A percentile compares a stretch with the other conserved stretches of the same genome.
phyloP scores from a whole-genome alignment of 2,329 filamentous ascomycete genomes.

The Alternaria triticimaculans region DNA sequence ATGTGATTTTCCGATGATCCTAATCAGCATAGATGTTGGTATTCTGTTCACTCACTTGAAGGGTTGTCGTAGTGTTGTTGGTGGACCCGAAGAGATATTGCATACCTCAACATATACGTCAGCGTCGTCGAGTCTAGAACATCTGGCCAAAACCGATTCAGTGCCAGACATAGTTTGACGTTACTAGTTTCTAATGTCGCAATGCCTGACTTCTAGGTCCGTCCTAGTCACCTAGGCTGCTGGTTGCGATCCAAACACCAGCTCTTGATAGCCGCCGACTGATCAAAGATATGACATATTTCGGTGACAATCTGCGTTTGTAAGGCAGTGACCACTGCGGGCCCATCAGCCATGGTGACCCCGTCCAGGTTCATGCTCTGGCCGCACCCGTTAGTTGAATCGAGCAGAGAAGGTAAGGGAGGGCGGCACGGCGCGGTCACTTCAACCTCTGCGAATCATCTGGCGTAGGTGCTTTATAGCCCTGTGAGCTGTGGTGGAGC shows the following conservation, averaged over 20 bases:
- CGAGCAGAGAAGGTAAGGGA: conserved; percentile 18
- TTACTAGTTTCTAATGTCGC: neutral
- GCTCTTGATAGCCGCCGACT: conserved; percentile 21
- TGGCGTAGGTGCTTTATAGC: conserved; percentile 9
- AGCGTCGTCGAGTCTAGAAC: neutral
- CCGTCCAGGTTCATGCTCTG: conserved; percentile 5
- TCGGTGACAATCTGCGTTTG: conserved; percentile 8
- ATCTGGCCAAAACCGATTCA: neutral
- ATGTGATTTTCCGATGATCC: conserved; percentile 1
- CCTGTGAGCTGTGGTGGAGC: conserved; percentile 29
- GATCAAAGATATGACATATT: conserved; percentile 12
- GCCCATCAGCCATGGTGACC: conserved; percentile 3
- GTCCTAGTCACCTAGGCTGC: neutral
- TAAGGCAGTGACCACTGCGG: conserved; percentile 1
- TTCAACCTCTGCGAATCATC: conserved; percentile 34
- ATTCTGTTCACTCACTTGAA: neutral
- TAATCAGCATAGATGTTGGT: neutral
- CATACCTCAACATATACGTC: neutral
- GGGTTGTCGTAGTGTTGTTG: neutral
- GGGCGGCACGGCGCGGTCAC: conserved; percentile 40
- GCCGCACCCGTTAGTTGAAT: conserved; percentile 5
- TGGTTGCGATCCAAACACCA: conserved; percentile 11
- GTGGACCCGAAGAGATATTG: neutral
- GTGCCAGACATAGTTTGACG: neutral
- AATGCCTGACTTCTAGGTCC: conserved; percentile 1